Evolutionary conservation across 305 asterid species (phyloP).

Genomic region (Fraxinus ornus): DNA sequence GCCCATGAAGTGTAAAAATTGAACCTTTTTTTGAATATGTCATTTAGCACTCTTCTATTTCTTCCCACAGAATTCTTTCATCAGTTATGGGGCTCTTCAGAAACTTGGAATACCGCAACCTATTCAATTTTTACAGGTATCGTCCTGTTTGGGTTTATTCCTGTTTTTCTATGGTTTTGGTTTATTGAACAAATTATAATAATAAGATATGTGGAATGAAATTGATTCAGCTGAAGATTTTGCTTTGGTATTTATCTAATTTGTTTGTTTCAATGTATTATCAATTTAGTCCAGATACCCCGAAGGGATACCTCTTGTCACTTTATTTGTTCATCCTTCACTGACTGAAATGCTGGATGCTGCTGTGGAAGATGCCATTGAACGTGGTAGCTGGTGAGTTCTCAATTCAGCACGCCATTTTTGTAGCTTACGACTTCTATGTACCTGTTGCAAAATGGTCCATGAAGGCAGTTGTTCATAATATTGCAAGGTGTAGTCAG

Average conservation of each 20-base stretch:
- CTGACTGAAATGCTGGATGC: conserved; percentile 86
- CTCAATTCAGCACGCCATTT: conserved; percentile 15
- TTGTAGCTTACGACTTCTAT: not conserved
- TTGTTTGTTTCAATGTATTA: conserved; percentile 27
- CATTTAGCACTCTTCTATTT: conserved; percentile 11
- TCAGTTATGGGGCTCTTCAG: conserved; percentile 72
- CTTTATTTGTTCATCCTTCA: conserved; percentile 75
- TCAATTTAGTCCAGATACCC: conserved; percentile 82
- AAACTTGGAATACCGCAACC: conserved; percentile 96
- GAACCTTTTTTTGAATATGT: not conserved
- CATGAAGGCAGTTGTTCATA: not conserved
- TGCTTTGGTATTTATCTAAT: conserved; percentile 18
- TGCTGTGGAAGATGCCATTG: conserved; percentile 85
- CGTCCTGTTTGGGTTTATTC: conserved; percentile 22
- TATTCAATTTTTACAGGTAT: conserved; percentile 85
- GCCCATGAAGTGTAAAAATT: not conserved
- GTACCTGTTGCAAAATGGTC: conserved; percentile 12
- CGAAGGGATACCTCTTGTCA: conserved; percentile 75
- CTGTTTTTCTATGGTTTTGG: conserved; percentile 15
- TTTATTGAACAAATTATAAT: conserved; percentile 10
- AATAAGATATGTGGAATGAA: not conserved
- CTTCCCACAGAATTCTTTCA: conserved; percentile 68
- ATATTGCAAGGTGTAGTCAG: conserved; percentile 9
- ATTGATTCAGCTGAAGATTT: not conserved
- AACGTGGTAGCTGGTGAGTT: conserved; percentile 88